phyloP scores from a whole-genome alignment of 2,329 filamentous ascomycete species.

The Ceratocystis papillata region DNA sequence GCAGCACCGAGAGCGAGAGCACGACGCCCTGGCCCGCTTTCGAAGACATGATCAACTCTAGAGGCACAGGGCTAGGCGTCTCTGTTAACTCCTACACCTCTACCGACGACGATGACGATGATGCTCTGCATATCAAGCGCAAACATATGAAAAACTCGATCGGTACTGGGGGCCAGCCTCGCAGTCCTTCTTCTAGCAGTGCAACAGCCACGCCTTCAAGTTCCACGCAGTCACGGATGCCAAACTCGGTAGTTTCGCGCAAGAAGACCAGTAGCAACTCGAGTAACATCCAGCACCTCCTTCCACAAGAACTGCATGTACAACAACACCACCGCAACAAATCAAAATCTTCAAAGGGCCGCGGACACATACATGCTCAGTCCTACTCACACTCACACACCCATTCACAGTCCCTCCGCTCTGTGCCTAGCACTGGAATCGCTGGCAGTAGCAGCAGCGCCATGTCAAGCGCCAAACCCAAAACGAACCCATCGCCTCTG shows the following conservation, averaged over 20 bases:
- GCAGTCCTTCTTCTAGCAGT: constrained; percentile 17
- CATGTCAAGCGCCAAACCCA: constrained; percentile 11
- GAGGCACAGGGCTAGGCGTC: background rate
- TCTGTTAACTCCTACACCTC: constrained; percentile 49
- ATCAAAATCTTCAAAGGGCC: constrained; percentile 1
- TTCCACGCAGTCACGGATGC: constrained; percentile 36
- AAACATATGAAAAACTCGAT: background rate
- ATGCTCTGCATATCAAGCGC: constrained; percentile 50
- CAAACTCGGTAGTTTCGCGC: constrained; percentile 34
- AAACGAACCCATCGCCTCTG: constrained; percentile 15
- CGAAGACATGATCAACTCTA: constrained; percentile 13
- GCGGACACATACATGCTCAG: background rate
- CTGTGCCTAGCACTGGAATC: background rate
- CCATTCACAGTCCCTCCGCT: constrained; percentile 9
- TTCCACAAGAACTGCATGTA: background rate
- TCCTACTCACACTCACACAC: constrained; percentile 7
- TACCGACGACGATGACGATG: constrained; percentile 82
- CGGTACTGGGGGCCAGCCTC: background rate
- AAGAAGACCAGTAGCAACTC: constrained; percentile 35
- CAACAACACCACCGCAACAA: constrained; percentile 11
- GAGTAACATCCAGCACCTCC: background rate
- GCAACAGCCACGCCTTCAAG: constrained; percentile 31
- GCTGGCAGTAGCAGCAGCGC: background rate
- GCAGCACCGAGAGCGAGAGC: constrained; percentile 21
- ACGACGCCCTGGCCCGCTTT: constrained; percentile 24